Conservation (phyloP, 2,329 filamentous ascomycete species). For the Orbilia javanica region DNA sequence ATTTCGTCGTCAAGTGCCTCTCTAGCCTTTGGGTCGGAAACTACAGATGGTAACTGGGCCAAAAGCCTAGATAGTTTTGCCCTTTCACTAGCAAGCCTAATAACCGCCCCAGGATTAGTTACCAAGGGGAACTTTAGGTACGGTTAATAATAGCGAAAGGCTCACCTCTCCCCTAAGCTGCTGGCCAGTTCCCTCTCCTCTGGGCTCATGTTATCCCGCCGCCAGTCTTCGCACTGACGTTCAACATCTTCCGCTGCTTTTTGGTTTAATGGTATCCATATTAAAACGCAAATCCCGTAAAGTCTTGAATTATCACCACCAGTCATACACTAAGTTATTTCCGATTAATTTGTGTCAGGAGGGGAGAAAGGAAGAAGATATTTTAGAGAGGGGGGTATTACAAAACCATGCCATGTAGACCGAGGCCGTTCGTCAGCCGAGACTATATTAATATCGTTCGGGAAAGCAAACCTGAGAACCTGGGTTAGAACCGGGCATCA, state of each 20-base stretch:
- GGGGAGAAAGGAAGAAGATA: no score
- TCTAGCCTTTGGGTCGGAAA: conserved; percentile 82
- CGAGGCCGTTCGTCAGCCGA: conserved; percentile 92
- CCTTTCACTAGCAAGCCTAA: conserved; percentile 81
- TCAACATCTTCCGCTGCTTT: conserved; percentile 87
- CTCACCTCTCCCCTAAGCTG: conserved; percentile 79
- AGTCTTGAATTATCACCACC: conserved; percentile 90
- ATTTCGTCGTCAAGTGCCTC: conserved; percentile 94
- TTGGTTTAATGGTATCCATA: conserved; percentile 89
- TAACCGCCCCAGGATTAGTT: conserved; percentile 10
- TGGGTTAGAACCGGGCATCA: conserved; percentile 12
- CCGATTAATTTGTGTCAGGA: conserved; percentile 37
- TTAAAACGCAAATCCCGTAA: conserved; percentile 88
- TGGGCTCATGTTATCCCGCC: conserved; percentile 86
- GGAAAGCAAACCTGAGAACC: conserved; percentile 80
- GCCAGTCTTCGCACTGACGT: conserved; percentile 84
- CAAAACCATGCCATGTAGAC: conserved; percentile 98
- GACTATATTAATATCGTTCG: conserved; percentile 96
- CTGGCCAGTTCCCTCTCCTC: conserved; percentile 92
- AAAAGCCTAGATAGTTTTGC: conserved; percentile 90
- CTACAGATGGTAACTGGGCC: conserved; percentile 81
- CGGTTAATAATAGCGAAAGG: background rate
- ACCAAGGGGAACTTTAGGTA: background rate
- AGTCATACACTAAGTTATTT: conserved; percentile 79
- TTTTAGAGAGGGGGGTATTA: conserved; percentile 50